These are phyloP conservation scores for Erodium trifolium DNA, from an alignment of 441 rosid species.

Conservation along the genomic window DNA sequence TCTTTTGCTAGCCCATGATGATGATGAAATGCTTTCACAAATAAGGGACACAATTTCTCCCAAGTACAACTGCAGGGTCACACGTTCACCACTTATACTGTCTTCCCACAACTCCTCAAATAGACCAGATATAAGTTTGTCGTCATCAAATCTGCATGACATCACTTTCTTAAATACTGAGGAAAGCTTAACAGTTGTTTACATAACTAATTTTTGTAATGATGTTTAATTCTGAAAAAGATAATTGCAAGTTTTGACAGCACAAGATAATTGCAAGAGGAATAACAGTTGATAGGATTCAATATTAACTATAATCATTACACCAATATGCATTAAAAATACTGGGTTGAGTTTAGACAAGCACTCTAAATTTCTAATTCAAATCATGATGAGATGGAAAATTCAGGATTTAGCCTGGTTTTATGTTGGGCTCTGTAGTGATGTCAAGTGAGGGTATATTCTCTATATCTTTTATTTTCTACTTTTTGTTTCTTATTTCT, in stretches of 20 bases:
- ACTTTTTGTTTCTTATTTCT: neutral
- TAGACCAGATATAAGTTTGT: constrained; percentile 64
- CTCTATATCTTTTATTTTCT: neutral
- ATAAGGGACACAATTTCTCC: constrained; percentile 73
- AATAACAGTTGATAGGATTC: neutral
- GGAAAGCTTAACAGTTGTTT: neutral
- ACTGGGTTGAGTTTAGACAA: neutral
- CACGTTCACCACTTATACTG: constrained; percentile 73
- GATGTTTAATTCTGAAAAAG: neutral
- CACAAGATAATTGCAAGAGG: neutral
- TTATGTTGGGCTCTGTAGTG: neutral
- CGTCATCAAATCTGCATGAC: constrained; percentile 88
- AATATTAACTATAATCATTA: neutral
- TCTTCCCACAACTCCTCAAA: constrained; percentile 99
- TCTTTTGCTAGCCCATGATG: constrained; percentile 92
- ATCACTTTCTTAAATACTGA: neutral
- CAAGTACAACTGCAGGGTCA: constrained; percentile 72
- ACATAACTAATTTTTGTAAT: neutral
- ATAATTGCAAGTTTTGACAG: neutral
- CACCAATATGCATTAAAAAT: neutral
- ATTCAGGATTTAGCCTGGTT: neutral
- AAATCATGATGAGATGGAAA: neutral
- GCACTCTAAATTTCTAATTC: neutral
- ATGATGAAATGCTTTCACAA: constrained; percentile 61
- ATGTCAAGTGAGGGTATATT: neutral